phyloP scores from a whole-genome alignment of 768 basidiomycete species.

The Cyathus striatus region DNA sequence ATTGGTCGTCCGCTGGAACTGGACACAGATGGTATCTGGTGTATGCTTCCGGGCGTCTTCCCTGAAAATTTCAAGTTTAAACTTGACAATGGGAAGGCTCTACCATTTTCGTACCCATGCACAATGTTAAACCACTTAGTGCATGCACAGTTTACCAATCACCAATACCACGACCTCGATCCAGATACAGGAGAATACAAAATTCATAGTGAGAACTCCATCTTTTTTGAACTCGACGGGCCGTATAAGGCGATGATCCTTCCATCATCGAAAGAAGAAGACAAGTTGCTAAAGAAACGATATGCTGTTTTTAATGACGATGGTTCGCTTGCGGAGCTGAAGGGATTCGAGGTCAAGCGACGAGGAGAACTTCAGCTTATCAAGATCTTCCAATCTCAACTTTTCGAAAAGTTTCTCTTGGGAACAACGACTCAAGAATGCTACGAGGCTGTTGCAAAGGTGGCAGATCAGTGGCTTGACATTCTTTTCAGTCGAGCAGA shows the following conservation, averaged over 20 bases:
- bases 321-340: constrained; percentile 94
- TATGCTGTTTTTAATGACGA: constrained; percentile 99
- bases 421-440: constrained; percentile 93
- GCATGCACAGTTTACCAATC: constrained; percentile 91
- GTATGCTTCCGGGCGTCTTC: constrained; percentile 97
- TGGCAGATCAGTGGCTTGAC: constrained; percentile 97
- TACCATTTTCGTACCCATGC: constrained; percentile 93
- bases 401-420: constrained; percentile 96
- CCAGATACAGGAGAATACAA: constrained; percentile 78
- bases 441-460: constrained; percentile 87
- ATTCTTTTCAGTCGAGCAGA: constrained; percentile 85
- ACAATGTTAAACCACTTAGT: constrained; percentile 99
- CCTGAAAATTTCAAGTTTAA: constrained; percentile 98
- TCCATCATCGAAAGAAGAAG: constrained; percentile 98
- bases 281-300: constrained; percentile 96
- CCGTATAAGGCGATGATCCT: constrained; percentile 99
- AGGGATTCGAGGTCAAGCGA: constrained; percentile 98
- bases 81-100: constrained; percentile 78
- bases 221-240: constrained; percentile 98
- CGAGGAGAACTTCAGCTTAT: constrained; percentile 96
- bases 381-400: constrained; percentile 98
- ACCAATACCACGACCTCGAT: constrained; percentile 95
- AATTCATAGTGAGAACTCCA: constrained; percentile 93
- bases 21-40: constrained; percentile 99
- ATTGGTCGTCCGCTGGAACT: constrained; percentile 95